Evolutionary conservation across 2,329 filamentous ascomycete genomes (phyloP), one percentile per base, ranked within the genome.

Genomic region (Lomentospora prolificans): DNA sequence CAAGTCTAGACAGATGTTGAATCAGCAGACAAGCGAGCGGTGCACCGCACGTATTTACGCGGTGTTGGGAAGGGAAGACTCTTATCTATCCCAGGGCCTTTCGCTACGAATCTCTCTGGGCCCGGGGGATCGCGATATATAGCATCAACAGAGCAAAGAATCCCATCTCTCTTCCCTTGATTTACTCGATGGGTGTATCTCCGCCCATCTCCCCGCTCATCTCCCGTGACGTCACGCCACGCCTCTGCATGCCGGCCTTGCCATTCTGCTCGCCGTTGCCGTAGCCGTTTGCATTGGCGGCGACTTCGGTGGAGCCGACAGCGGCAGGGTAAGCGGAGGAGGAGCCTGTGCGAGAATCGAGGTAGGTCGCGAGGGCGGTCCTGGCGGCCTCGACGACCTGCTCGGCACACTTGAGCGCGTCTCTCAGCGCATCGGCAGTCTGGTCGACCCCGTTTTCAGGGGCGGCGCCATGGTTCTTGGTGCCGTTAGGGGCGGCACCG

Each of bases 121-220:
- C n/a, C n/a, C n/a, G n/a, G n/a, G n/a, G n/a, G n/a, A n/a, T n/a
- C n/a, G n/a, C n/a, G n/a, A n/a, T n/a, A n/a, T n/a, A n/a, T n/a
- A n/a, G n/a, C n/a, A n/a, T n/a, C n/a, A n/a, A n/a, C n/a, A n/a
- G n/a, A n/a, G n/a, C n/a, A n/a, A n/a, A n/a, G n/a, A n/a, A n/a
- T 33, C 30, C 30, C 30, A 7, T 33, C 12, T 33, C 30, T 33
- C 12, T 53, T 51, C 19, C 52, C 57, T 48, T 46, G 36, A 44
- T 53, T 60, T 59, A 69, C 50, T 60, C 64, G 8, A 59, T 57
- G 57, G 64, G 57, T 46, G 81, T 84, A 75, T 84, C 81, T 17
- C 80, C 80, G 57, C 79, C 78, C 79, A 84, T 81, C 72, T 84
- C 81, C 53, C 80, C 80, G 62, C 75, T 74, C 67, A 83, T 62